Evolutionary conservation across 2,329 filamentous ascomycete species (phyloP).

Genomic region (Aplosporella prunicola): DNA sequence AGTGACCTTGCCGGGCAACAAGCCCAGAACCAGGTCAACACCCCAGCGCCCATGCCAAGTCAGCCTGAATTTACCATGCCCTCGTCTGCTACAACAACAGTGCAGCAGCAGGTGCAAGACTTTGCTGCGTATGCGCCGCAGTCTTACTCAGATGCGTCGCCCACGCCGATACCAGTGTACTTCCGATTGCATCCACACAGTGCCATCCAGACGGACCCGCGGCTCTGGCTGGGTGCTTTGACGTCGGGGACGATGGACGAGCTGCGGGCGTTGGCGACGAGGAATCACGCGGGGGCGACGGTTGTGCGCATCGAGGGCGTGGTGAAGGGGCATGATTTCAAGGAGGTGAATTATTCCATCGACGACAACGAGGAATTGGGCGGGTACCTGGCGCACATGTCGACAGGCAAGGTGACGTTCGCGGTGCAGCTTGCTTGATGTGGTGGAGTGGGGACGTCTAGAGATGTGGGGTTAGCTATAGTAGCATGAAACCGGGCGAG

Average conservation of each 20-base stretch:
- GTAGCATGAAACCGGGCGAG: too few species aligned
- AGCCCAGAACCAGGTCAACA: conserved; percentile 2
- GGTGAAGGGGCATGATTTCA: conserved; percentile 41
- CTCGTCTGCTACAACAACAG: background rate
- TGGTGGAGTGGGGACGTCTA: background rate
- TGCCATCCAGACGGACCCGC: conserved; percentile 39
- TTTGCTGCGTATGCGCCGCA: conserved; percentile 10
- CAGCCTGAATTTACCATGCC: background rate
- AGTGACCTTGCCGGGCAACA: conserved; percentile 31
- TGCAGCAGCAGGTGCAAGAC: conserved; percentile 5
- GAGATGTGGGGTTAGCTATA: too few species aligned
- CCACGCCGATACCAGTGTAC: conserved; percentile 47
- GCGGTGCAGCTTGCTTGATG: conserved; percentile 25
- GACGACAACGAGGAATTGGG: conserved; percentile 62
- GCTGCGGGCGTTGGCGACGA: conserved; percentile 50
- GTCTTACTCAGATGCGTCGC: conserved; percentile 11
- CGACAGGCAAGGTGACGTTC: conserved; percentile 47
- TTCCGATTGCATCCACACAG: conserved; percentile 61
- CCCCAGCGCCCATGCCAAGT: conserved; percentile 2
- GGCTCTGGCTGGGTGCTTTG: conserved; percentile 59
- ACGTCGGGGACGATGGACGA: conserved; percentile 49
- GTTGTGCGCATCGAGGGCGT: conserved; percentile 55
- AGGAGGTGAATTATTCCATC: conserved; percentile 55
- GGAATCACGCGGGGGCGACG: conserved; percentile 51
- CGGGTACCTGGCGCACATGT: conserved; percentile 59